Evolutionary conservation across 805 yeast species (phyloP), one percentile per base, ranked within the genome.

Genomic region (Jamesozyma spencerorum): DNA sequence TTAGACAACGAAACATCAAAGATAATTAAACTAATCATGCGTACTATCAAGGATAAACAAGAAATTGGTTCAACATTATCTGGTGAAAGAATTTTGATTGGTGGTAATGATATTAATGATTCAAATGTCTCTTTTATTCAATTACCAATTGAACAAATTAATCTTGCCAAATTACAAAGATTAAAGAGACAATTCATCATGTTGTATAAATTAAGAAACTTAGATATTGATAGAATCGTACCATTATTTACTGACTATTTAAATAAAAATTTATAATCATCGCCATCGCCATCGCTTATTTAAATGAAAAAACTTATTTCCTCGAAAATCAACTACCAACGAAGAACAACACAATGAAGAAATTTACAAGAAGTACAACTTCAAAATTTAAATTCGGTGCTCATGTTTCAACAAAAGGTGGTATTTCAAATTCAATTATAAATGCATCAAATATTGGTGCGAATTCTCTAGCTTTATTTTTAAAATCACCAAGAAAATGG

Each of bases 401-500:
- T 2, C 97, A 88, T 62, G 90, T 88, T 22, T 77, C 83, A 2
- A 78, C 81, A 49, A 71, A 82, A 4, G 95, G 95, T 12, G 97
- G 92, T 38, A 54, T 85, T 2, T 77, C 83, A 34, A 79, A 82
- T 24, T 70, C 90, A 6, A 77, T 85, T 1, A 54, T 68, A 28
- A 74, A 79, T 49, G 81, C 81, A 18, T 64, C 63, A 52, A 64
- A 66, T 31, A 65, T 75, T 19, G 78, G 78, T 51, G 68, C 64
- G 41, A 85, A 85, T 53, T 75, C 94, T 35, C 87, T 92, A 69
- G 97, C 97, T 0, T 64, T 92, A 51, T 92, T 92, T 58, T 66
- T 92, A 48, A 88, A 88, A 57, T 82, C 85, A 39, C 97, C 96
- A 26, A 73, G 94, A 46, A 75, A 82, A 56, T 92, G 97, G 97